phyloP scores from a whole-genome alignment of 192 early-diverging fungal genomes.

The Dimargaris verticillata region DNA sequence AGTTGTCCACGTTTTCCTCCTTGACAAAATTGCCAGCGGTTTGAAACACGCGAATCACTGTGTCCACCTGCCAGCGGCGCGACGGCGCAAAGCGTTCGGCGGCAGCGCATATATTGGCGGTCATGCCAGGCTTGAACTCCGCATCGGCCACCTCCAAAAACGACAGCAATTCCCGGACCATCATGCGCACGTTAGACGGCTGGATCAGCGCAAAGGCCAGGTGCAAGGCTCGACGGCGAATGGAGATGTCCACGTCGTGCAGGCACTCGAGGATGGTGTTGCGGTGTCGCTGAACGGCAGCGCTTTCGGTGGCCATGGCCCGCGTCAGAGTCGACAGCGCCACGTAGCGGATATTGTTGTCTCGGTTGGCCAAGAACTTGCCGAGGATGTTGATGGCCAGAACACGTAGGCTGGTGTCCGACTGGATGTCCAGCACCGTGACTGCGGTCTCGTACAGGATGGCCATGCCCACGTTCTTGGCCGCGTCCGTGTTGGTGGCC shows the following conservation, averaged over 20 bases:
- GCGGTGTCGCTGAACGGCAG: constrained; percentile 92
- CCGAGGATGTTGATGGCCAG: constrained; percentile 97
- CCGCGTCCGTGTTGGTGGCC: constrained; percentile 82
- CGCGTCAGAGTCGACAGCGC: constrained; percentile 94
- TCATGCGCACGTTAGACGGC: constrained; percentile 74
- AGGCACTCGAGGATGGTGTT: constrained; percentile 92
- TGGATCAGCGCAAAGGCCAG: constrained; percentile 93
- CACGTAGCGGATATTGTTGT: constrained; percentile 98
- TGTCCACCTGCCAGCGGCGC: constrained; percentile 95
- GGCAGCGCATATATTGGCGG: constrained; percentile 76
- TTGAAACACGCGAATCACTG: constrained; percentile 73
- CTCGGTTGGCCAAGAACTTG: constrained; percentile 81
- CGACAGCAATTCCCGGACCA: constrained; percentile 82
- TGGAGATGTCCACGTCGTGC: constrained; percentile 87
- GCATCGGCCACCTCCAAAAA: constrained; percentile 83
- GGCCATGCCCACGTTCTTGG: constrained; percentile 94
- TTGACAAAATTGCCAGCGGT: constrained; percentile 53
- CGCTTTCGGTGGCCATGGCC: constrained; percentile 73
- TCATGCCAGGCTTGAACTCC: constrained; percentile 83
- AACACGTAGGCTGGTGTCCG: constrained; percentile 76
- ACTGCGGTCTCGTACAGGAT: constrained; percentile 95
- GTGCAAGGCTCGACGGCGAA: constrained; percentile 88
- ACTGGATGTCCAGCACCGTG: constrained; percentile 90
- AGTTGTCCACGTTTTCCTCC: constrained; percentile 64
- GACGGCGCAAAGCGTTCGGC: constrained; percentile 89